These are phyloP conservation scores for Chrysosporium queenslandicum DNA, from an alignment of 2,329 filamentous ascomycete genomes.

Conservation along the genomic window DNA sequence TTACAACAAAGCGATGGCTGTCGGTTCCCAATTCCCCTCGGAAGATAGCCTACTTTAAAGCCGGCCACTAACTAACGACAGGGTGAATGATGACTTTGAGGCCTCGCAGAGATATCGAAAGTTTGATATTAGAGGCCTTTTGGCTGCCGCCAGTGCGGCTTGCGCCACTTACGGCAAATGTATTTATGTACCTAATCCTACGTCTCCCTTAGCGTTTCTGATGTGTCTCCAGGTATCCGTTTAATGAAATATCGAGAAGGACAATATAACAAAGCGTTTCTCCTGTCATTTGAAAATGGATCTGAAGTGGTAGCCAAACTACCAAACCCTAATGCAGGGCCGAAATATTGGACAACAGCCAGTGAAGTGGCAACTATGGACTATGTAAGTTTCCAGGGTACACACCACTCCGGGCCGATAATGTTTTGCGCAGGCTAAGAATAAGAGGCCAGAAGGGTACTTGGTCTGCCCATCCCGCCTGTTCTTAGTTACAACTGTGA, in stretches of 20 bases:
- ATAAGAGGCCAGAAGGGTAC: neutral
- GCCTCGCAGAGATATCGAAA: neutral
- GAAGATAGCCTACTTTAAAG: too few relatives aligned
- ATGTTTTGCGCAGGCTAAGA: too few relatives aligned
- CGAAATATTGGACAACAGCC: constrained; percentile 24
- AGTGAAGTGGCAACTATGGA: constrained; percentile 34
- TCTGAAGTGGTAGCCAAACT: constrained; percentile 20
- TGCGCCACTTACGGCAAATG: neutral
- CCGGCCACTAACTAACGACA: neutral
- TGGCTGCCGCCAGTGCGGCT: neutral
- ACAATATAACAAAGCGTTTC: constrained; percentile 22
- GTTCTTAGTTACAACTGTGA: constrained; percentile 11
- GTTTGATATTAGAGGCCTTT: constrained; percentile 4
- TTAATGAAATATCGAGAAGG: constrained; percentile 21
- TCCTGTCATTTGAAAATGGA: constrained; percentile 18
- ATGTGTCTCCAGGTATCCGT: neutral
- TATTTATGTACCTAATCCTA: neutral
- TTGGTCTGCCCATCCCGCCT: constrained; percentile 12
- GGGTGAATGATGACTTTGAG: constrained; percentile 1
- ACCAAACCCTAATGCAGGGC: constrained; percentile 22
- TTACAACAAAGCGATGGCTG: constrained; percentile 8
- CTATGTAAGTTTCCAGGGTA: constrained; percentile 8
- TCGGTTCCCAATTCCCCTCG: too few relatives aligned
- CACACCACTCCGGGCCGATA: too few relatives aligned
- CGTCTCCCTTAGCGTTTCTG: neutral